These are phyloP conservation scores for Fraxinus xanthoxyloides DNA, from an alignment of 305 asterid genomes.

Conservation along the genomic window DNA sequence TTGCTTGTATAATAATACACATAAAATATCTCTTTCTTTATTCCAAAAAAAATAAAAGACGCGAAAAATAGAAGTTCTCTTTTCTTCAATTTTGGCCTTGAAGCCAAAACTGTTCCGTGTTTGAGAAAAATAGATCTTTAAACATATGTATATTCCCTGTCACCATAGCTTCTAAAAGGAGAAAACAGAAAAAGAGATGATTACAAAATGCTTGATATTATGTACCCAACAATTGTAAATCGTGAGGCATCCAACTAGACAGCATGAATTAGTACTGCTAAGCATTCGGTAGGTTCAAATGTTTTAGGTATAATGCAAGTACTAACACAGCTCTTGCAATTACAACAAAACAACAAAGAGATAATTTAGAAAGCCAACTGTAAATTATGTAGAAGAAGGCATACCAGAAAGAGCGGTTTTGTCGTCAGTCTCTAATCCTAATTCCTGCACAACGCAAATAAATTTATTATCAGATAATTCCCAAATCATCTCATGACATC, in stretches of 20 bases:
- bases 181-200: too few species aligned
- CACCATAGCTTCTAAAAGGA: not conserved
- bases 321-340: not conserved
- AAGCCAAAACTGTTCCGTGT: not conserved
- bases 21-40: not conserved
- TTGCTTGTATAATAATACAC: not conserved
- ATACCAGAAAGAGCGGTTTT: constrained; percentile 93
- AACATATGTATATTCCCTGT: not conserved
- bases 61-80: not conserved
- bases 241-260: too few species aligned
- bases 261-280: too few species aligned
- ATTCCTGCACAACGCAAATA: constrained; percentile 57
- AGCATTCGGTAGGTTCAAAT: not conserved
- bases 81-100: not conserved
- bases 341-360: constrained; percentile 16
- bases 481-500: constrained; percentile 11
- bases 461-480: constrained; percentile 10
- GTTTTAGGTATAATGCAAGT: not conserved
- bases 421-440: constrained; percentile 98
- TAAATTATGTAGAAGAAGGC: constrained; percentile 27
- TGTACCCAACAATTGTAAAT: too few species aligned
- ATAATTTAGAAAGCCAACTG: constrained; percentile 6
- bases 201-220: too few species aligned
- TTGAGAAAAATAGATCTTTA: not conserved
- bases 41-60: not conserved